A percentile compares a stretch with the other conserved stretches of the same genome.
Evolutionary conservation across 305 asterid species (phyloP).

Genomic region (Fraxinus xanthoxyloides): DNA sequence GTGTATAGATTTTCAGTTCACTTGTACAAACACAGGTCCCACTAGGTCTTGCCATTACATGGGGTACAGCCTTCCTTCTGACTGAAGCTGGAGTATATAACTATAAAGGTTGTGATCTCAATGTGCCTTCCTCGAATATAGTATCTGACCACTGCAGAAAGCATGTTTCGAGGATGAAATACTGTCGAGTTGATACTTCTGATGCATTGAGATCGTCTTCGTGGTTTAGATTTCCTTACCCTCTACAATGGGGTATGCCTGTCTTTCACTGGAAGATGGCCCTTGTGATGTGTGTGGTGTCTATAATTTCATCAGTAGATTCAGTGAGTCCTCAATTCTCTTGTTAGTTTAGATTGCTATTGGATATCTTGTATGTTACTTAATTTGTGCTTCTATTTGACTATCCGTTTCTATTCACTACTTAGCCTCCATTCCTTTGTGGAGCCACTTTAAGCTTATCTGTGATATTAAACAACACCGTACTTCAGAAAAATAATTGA

Average conservation of each 20-base stretch:
- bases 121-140: conserved; percentile 71
- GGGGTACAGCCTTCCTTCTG: conserved; percentile 79
- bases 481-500: neutral
- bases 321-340: conserved; percentile 60
- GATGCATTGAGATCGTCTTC: conserved; percentile 81
- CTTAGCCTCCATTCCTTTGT: neutral
- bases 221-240: conserved; percentile 96
- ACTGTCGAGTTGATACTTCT: conserved; percentile 85
- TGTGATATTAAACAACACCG: neutral
- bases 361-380: neutral
- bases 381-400: neutral
- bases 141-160: conserved; percentile 85
- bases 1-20: neutral
- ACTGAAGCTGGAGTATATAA: conserved; percentile 77
- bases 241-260: conserved; percentile 96
- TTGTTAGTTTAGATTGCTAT: conserved; percentile 12
- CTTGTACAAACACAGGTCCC: conserved; percentile 62
- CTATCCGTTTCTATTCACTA: neutral
- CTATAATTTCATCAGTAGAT: conserved; percentile 86
- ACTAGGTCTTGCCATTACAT: conserved; percentile 76
- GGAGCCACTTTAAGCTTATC: neutral
- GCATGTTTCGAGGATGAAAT: conserved; percentile 74
- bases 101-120: conserved; percentile 81
- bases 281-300: conserved; percentile 89
- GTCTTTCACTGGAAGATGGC: conserved; percentile 92